These are phyloP conservation scores for Cinnamomum micranthum DNA, from an alignment of 164 flowering plant genomes.

Conservation along the genomic window DNA sequence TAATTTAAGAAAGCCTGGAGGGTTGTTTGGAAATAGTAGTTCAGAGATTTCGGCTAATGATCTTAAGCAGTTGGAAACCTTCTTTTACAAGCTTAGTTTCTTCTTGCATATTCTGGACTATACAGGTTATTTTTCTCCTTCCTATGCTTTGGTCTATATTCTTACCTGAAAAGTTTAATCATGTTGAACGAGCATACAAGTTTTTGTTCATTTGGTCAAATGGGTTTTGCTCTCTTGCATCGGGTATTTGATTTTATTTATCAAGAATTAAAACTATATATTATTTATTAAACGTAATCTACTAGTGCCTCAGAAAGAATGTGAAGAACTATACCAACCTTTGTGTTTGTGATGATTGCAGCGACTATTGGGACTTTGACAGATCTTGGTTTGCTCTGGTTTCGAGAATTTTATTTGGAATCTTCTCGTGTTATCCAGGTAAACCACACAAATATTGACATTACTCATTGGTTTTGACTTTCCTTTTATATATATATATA, in stretches of 20 bases:
- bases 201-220: background rate
- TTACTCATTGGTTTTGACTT: too few species aligned
- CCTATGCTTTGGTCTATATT: background rate
- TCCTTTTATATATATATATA: too few species aligned
- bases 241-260: conserved; percentile 1
- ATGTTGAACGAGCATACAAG: background rate
- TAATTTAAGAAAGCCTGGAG: conserved; percentile 89
- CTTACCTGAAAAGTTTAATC: background rate
- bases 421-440: conserved; percentile 99
- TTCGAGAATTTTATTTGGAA: conserved; percentile 96
- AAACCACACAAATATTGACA: conserved; percentile 4
- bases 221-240: background rate
- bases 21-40: conserved; percentile 85
- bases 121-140: conserved; percentile 48
- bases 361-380: conserved; percentile 74
- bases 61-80: conserved; percentile 85
- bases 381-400: conserved; percentile 97
- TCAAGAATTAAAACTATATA: too few species aligned
- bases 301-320: background rate
- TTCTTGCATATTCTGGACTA: conserved; percentile 90
- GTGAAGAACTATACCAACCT: background rate
- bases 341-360: conserved; percentile 37
- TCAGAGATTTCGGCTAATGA: conserved; percentile 83
- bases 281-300: too few species aligned
- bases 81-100: conserved; percentile 97